These are phyloP conservation scores for Wickerhamiella alocasiicola DNA, from an alignment of 805 yeast species.

Conservation along the genomic window DNA sequence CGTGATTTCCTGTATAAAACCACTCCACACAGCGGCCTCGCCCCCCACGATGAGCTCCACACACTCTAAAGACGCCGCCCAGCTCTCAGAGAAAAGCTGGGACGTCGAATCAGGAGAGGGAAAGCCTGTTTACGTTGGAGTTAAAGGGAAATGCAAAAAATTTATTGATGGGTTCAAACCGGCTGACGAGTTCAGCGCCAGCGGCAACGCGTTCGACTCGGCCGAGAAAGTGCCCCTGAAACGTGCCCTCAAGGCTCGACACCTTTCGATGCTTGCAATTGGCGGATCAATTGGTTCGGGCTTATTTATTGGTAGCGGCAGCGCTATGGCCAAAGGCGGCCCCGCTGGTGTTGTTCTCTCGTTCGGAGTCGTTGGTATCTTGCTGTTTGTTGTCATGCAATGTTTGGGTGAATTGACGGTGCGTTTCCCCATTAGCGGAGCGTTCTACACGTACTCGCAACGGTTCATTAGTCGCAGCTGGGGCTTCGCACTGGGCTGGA, in stretches of 20 bases:
- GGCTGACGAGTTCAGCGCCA: conserved; percentile 28
- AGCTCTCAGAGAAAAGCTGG: background rate
- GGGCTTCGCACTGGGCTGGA: conserved; percentile 61
- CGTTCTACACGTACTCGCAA: conserved; percentile 44
- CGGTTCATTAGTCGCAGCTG: conserved; percentile 49
- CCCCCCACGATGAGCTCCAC: no score
- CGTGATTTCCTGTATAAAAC: no score
- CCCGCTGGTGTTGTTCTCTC: conserved; percentile 50
- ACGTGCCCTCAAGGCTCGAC: conserved; percentile 30
- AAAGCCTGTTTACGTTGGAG: background rate
- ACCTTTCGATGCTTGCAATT: conserved; percentile 37
- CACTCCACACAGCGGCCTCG: no score
- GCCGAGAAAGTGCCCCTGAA: conserved; percentile 45
- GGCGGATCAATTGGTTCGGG: conserved; percentile 83
- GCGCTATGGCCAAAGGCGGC: conserved; percentile 36
- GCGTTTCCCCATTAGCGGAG: conserved; percentile 46
- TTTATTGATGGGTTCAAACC: conserved; percentile 14
- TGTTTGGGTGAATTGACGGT: conserved; percentile 61
- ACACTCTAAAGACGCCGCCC: no score
- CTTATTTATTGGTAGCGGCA: conserved; percentile 43
- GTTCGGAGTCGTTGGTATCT: conserved; percentile 46
- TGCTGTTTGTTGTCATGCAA: conserved; percentile 51
- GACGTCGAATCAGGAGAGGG: background rate
- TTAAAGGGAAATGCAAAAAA: conserved; percentile 1
- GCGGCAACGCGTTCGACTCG: conserved; percentile 28